These are phyloP conservation scores for Rutstroemia sp. DNA, from an alignment of 2,329 filamentous ascomycete genomes.

Conservation along the genomic window DNA sequence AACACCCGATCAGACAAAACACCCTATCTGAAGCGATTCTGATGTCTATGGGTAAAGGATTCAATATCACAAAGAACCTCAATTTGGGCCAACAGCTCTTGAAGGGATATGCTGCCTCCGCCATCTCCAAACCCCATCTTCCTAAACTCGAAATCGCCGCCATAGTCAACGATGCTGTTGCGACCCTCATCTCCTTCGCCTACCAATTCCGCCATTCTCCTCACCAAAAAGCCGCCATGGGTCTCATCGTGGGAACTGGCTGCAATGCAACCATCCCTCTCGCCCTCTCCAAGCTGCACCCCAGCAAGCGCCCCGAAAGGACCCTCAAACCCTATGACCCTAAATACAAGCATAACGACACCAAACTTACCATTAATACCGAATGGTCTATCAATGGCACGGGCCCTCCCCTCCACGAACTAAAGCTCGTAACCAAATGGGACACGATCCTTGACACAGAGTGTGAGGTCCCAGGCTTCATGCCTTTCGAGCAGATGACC, in stretches of 20 bases:
- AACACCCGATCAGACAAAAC: conserved; percentile 36
- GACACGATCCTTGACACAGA: conserved; percentile 58
- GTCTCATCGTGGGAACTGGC: conserved; percentile 73
- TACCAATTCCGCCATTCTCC: conserved; percentile 57
- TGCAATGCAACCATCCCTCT: conserved; percentile 76
- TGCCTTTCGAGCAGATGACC: conserved; percentile 97
- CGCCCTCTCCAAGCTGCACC: conserved; percentile 52
- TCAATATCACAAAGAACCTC: conserved; percentile 52
- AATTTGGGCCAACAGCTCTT: conserved; percentile 53
- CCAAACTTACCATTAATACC: conserved; percentile 72
- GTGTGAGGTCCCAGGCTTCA: conserved; percentile 73
- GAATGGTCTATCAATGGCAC: conserved; percentile 79
- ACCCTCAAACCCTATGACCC: conserved; percentile 32
- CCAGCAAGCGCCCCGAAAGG: conserved; percentile 49
- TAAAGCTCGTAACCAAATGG: conserved; percentile 62
- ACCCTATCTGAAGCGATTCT: conserved; percentile 55
- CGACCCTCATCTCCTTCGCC: conserved; percentile 70
- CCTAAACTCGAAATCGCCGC: conserved; percentile 65
- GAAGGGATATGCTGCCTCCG: conserved; percentile 46
- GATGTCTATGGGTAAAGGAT: conserved; percentile 65
- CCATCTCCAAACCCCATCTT: conserved; percentile 35
- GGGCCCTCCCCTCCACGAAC: conserved; percentile 55
- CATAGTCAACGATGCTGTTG: conserved; percentile 76
- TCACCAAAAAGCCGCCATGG: conserved; percentile 65
- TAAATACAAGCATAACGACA: conserved; percentile 35